A percentile compares a stretch with the other conserved stretches of the same genome.
Evolutionary conservation across 108 stramenopile species (phyloP).

Genomic region (Skeletonema grethae): DNA sequence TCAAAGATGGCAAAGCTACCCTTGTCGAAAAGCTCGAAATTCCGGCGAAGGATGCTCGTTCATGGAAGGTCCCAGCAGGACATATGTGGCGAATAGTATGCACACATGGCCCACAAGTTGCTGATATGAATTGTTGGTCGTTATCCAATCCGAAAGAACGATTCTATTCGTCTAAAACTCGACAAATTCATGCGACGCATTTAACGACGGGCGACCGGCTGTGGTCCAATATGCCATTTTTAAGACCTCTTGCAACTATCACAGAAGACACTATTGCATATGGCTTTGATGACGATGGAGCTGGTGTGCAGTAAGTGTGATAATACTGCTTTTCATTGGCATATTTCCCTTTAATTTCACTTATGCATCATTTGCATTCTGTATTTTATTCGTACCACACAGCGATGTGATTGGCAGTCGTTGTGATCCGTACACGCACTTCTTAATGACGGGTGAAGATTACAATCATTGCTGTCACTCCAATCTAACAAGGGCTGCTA

Average conservation of each 20-base stretch:
- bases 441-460: constrained; percentile 51
- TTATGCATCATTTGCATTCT: not conserved
- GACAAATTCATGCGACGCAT: constrained; percentile 67
- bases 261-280: constrained; percentile 57
- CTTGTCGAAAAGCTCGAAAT: constrained; percentile 42
- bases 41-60: constrained; percentile 46
- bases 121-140: constrained; percentile 68
- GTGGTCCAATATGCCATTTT: constrained; percentile 60
- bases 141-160: constrained; percentile 40
- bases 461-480: constrained; percentile 52
- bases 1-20: constrained; percentile 24
- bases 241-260: constrained; percentile 61
- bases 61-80: constrained; percentile 55
- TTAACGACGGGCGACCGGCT: constrained; percentile 57
- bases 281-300: constrained; percentile 67
- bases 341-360: not conserved
- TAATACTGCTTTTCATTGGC: constrained; percentile 1
- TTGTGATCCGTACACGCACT: constrained; percentile 71
- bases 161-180: constrained; percentile 63
- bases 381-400: not conserved
- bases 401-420: constrained; percentile 62
- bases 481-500: constrained; percentile 52
- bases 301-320: constrained; percentile 47
- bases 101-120: constrained; percentile 60
- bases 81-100: constrained; percentile 57